Evolutionary conservation across 495 filamentous ascomycete species (phyloP).

Genomic region (Letharia columbiana): DNA sequence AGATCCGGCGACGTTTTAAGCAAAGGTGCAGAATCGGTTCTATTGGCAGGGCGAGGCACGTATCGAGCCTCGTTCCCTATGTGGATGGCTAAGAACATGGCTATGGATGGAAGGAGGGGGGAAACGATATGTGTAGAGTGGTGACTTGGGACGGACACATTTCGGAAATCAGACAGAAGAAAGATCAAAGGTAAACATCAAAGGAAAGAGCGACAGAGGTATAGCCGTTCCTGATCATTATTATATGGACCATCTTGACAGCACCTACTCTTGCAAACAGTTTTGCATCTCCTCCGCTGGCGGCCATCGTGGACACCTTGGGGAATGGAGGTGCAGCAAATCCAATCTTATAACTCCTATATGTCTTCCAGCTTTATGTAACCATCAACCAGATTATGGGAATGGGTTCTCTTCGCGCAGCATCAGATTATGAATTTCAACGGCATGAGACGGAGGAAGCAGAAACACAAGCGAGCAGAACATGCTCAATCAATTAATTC

Average conservation of each 20-base stretch:
- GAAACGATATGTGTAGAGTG: neutral
- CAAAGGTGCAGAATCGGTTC: slow-evolving; percentile 25
- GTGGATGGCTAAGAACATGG: neutral
- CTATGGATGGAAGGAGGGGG: neutral
- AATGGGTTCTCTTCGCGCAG: neutral
- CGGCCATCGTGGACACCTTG: slow-evolving; percentile 51
- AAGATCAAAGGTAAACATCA: neutral
- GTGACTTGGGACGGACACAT: neutral
- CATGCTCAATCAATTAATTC: neutral
- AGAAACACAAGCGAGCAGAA: neutral
- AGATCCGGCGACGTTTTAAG: slow-evolving; percentile 20
- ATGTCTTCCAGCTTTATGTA: neutral
- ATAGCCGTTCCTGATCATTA: slow-evolving; percentile 6
- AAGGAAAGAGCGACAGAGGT: slow-evolving; percentile 6
- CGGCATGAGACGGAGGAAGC: neutral
- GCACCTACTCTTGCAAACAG: slow-evolving; percentile 94
- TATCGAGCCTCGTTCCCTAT: neutral
- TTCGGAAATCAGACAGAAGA: neutral
- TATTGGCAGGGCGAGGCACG: slow-evolving; percentile 14
- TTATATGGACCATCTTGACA: slow-evolving; percentile 14
- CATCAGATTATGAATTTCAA: neutral
- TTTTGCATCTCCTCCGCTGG: slow-evolving; percentile 90
- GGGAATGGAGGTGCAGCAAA: neutral
- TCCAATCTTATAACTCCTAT: neutral
- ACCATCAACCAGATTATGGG: neutral